phyloP scores from a whole-genome alignment of 306 rosid species.

The Quercus berberidifolia region DNA sequence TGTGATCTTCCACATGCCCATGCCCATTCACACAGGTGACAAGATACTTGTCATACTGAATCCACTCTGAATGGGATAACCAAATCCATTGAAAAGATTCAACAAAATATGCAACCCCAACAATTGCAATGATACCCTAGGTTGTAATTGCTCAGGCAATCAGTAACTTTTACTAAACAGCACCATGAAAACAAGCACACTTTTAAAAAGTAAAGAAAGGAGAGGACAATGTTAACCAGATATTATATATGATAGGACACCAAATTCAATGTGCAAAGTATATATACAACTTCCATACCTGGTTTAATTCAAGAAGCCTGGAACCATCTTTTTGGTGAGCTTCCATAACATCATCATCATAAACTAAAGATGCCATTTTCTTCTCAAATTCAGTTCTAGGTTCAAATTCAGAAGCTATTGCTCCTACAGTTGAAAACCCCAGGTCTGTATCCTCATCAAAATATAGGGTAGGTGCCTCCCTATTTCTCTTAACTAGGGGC shows the following conservation, averaged over 20 bases:
- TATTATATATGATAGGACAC: background rate
- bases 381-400: constrained; percentile 88
- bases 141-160: background rate
- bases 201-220: background rate
- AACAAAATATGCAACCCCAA: constrained; percentile 5
- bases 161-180: background rate
- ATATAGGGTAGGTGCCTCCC: constrained; percentile 68
- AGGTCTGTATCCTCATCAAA: constrained; percentile 61
- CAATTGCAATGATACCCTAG: background rate
- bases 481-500: constrained; percentile 64
- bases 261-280: background rate
- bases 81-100: constrained; percentile 1
- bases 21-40: background rate
- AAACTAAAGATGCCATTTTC: constrained; percentile 71
- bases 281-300: constrained; percentile 38
- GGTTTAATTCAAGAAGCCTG: constrained; percentile 75
- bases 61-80: background rate
- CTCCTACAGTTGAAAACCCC: constrained; percentile 83
- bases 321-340: constrained; percentile 84
- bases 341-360: constrained; percentile 52
- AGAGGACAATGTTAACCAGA: background rate
- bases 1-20: background rate
- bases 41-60: background rate
- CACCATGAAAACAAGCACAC: constrained; percentile 2
- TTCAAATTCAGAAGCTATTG: constrained; percentile 80